Conservation (phyloP, 257 asterid species). For the Ballota nigra region DNA sequence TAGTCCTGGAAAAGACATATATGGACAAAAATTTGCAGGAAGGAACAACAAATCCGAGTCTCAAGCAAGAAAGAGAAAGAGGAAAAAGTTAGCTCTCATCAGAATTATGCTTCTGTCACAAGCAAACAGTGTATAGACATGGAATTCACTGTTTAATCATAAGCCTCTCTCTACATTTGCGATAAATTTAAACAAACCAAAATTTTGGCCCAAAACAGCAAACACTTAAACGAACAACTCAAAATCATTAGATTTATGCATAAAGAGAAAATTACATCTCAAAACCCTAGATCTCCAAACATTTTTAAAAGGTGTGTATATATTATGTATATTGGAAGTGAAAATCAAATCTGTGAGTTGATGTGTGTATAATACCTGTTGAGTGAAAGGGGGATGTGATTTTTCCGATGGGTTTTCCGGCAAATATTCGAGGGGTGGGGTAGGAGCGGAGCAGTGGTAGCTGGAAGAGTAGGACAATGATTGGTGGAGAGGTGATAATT, state of each 20-base stretch:
- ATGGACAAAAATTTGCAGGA: slow-evolving; percentile 19
- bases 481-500: slow-evolving; percentile 32
- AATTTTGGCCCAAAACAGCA: slow-evolving; percentile 21
- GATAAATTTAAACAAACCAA: neutral
- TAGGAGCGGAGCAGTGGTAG: slow-evolving; percentile 27
- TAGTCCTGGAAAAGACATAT: slow-evolving; percentile 14
- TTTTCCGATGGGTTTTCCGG: slow-evolving; percentile 52
- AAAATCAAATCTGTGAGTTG: neutral
- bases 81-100: neutral
- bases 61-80: slow-evolving; percentile 30
- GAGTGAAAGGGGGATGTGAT: neutral
- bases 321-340: neutral
- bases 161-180: neutral
- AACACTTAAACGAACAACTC: slow-evolving; percentile 12
- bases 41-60: slow-evolving; percentile 15
- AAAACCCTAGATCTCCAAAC: slow-evolving; percentile 39
- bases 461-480: slow-evolving; percentile 43
- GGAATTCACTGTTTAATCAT: slow-evolving; percentile 34
- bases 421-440: slow-evolving; percentile 31
- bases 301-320: too few species aligned
- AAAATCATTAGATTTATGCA: slow-evolving; percentile 8
- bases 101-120: slow-evolving; percentile 32
- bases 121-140: slow-evolving; percentile 35
- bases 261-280: neutral
- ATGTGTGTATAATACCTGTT: slow-evolving; percentile 16